phyloP scores from a whole-genome alignment of 164 flowering plant genomes.

The Aristolochia fimbriata region DNA sequence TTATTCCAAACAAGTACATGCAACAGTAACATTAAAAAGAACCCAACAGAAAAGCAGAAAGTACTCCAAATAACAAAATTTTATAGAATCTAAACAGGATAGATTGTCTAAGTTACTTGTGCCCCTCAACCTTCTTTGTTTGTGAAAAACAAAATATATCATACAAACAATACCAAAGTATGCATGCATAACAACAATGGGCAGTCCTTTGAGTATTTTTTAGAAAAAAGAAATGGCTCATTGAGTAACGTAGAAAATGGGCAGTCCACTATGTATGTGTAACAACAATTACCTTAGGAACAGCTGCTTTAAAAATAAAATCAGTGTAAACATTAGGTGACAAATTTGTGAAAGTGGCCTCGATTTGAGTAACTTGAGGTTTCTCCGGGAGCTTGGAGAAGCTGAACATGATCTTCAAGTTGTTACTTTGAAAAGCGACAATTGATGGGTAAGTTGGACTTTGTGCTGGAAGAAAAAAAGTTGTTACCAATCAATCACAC shows the following conservation, averaged over 20 bases:
- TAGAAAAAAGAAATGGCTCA: background rate
- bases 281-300: slow-evolving; percentile 70
- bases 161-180: too few species aligned
- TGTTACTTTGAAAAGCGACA: slow-evolving; percentile 70
- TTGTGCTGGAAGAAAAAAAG: slow-evolving; percentile 28
- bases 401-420: slow-evolving; percentile 59
- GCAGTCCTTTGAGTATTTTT: too few species aligned
- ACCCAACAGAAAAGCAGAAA: background rate
- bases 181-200: too few species aligned
- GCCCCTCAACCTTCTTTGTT: too few species aligned
- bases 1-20: background rate
- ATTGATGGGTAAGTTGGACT: slow-evolving; percentile 56
- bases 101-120: too few species aligned
- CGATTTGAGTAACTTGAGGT: slow-evolving; percentile 54
- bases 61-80: background rate
- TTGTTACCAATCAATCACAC: background rate
- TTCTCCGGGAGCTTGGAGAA: slow-evolving; percentile 72
- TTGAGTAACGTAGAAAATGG: background rate
- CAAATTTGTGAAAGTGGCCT: slow-evolving; percentile 68
- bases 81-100: background rate
- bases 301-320: slow-evolving; percentile 95
- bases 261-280: background rate
- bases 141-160: too few species aligned
- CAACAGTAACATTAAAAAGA: background rate
- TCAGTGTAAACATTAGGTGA: slow-evolving; percentile 52